Evolutionary conservation across 306 rosid species (phyloP).

Genomic region (Cicer pinnatifidum): DNA sequence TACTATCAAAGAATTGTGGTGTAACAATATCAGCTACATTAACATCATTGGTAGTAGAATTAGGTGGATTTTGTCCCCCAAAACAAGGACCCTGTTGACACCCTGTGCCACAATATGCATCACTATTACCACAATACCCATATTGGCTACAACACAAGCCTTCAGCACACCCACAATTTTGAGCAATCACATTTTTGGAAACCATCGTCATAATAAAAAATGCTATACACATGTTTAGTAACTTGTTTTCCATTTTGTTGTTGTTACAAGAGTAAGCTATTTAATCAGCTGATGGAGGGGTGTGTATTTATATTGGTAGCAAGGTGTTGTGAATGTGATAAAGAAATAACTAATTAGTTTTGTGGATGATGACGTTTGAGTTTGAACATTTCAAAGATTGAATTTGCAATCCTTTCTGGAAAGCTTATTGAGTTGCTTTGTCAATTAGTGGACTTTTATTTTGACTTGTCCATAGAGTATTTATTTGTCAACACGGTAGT

Average conservation of each 20-base stretch:
- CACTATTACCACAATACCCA: slow-evolving; percentile 65
- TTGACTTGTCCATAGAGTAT: slow-evolving; percentile 1
- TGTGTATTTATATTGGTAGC: slow-evolving; percentile 30
- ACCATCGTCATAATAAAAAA: neutral
- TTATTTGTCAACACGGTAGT: neutral
- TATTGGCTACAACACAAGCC: slow-evolving; percentile 66
- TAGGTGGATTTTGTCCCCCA: slow-evolving; percentile 16
- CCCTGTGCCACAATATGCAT: slow-evolving; percentile 63
- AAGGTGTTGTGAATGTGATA: neutral
- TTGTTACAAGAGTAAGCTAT: neutral
- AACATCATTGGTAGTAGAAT: slow-evolving; percentile 38
- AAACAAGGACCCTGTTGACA: slow-evolving; percentile 69
- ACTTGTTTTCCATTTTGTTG: neutral
- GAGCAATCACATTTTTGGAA: slow-evolving; percentile 27
- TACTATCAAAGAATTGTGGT: slow-evolving; percentile 54
- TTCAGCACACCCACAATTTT: slow-evolving; percentile 66
- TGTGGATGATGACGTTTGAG: neutral
- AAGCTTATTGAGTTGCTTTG: neutral
- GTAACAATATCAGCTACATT: slow-evolving; percentile 49
- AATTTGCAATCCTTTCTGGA: slow-evolving; percentile 1
- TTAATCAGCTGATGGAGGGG: no score
- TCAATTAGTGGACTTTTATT: neutral
- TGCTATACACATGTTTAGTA: neutral
- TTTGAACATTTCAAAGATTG: slow-evolving; percentile 31
- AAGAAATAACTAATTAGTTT: neutral